Conservation (phyloP, 805 yeast species). For the Suhomyces emberorum region DNA sequence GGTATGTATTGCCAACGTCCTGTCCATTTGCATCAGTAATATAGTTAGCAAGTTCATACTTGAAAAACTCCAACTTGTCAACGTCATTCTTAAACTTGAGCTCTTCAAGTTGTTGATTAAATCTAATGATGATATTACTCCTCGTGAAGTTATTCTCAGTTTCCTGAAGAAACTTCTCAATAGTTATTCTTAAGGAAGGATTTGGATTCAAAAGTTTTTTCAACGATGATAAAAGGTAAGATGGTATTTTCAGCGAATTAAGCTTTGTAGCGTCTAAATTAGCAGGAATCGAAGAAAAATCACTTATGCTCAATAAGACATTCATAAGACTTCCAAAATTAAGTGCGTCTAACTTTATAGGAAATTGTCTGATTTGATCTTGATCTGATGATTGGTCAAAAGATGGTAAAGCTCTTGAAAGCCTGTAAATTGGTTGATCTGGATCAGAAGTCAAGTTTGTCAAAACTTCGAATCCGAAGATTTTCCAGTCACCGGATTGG, state of each 20-base stretch:
- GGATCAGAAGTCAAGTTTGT: conserved; percentile 48
- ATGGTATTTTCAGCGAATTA: neutral
- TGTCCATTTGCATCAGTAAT: conserved; percentile 15
- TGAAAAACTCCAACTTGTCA: conserved; percentile 49
- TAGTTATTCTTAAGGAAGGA: conserved; percentile 32
- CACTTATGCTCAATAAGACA: conserved; percentile 28
- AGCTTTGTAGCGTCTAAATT: neutral
- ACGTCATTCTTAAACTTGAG: conserved; percentile 49
- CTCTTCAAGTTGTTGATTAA: conserved; percentile 54
- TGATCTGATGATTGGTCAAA: conserved; percentile 37
- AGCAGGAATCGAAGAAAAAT: neutral
- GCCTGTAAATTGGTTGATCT: conserved; percentile 41
- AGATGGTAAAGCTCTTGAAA: conserved; percentile 21
- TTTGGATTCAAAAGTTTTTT: conserved; percentile 38
- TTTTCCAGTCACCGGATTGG: conserved; percentile 72
- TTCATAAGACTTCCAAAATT: conserved; percentile 56
- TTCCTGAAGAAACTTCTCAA: conserved; percentile 27
- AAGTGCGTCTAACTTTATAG: conserved; percentile 60
- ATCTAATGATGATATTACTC: conserved; percentile 46
- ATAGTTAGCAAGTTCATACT: conserved; percentile 21
- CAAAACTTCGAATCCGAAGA: conserved; percentile 76
- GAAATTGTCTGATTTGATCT: conserved; percentile 31
- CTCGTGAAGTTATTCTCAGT: conserved; percentile 19
- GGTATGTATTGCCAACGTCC: conserved; percentile 30
- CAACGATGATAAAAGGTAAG: conserved; percentile 1